Base-by-base conservation (phyloP, 306 rosid genomes). In the Fagus sylvatica region DNA sequence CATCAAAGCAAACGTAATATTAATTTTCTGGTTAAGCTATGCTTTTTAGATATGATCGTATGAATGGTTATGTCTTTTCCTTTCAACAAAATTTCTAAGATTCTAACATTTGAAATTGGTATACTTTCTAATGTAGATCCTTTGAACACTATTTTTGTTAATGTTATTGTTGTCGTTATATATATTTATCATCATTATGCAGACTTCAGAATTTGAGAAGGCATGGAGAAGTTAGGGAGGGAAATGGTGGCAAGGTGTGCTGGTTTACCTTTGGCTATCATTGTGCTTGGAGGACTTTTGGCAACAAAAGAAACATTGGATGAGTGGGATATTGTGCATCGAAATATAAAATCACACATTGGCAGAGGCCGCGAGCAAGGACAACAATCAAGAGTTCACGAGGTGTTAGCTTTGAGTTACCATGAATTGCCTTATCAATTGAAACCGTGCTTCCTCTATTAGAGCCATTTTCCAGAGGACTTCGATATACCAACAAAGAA, bases 401-500 rank as follows among this genome's bases (percentile, higher is more conserved):
- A 86, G 76, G 85, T 89, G 28, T 77, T 87, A 71, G 90, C 78
- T 78, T 73, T 87, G 41, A 87, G 89, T 75, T 87, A 85, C 40
- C 61, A 77, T 40, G 83, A 83, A 30, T 65, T 89, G 78, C 89
- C 91, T 37, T 71, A 19, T 66, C 78, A 80, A 8, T 62, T 89
- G 34, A 89, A 89, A 73, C 87, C 82, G 13, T 89, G 93, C 34
- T 85, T 89, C 53, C 77, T 87, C 28, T 82, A 87, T 69, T 43
- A 87, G 32, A 68, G 88, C 65, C 86, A 87, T 37, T 89, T 85
- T n/a, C 93, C 89, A 5, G 91, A 87, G 80, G 90, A 87, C 62
- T 79, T 16, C 9, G 88, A 87, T 72, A 81, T 89, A 72, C 85
- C 80, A 16, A 74, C 67, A 33, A 85, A 79, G 30, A 81, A 75